phyloP scores from a whole-genome alignment of 75 land plant genomes.

The Gnetum montanum region DNA sequence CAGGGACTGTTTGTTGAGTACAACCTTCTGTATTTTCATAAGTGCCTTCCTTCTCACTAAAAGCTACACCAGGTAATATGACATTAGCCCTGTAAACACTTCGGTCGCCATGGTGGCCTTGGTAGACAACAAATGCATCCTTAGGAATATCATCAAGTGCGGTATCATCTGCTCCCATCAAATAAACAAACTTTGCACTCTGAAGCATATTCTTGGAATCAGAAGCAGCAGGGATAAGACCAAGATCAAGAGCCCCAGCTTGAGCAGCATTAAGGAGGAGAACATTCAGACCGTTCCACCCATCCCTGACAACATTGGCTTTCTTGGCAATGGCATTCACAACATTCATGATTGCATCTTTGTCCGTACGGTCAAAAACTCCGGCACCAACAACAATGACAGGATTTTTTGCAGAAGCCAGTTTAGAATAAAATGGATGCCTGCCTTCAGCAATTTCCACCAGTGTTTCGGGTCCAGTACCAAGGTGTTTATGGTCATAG shows the following conservation, averaged over 20 bases:
- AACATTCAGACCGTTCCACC: slow-evolving; percentile 87
- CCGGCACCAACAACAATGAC: slow-evolving; percentile 85
- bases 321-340: slow-evolving; percentile 58
- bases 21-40: slow-evolving; percentile 95
- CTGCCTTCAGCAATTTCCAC: slow-evolving; percentile 79
- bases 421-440: slow-evolving; percentile 69
- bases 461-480: slow-evolving; percentile 73
- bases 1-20: slow-evolving; percentile 70
- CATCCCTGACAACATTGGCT: slow-evolving; percentile 51
- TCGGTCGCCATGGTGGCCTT: slow-evolving; percentile 95
- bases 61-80: slow-evolving; percentile 79
- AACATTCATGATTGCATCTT: slow-evolving; percentile 68
- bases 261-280: slow-evolving; percentile 87
- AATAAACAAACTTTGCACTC: slow-evolving; percentile 68
- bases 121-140: slow-evolving; percentile 98
- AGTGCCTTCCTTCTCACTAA: slow-evolving; percentile 94
- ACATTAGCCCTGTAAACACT: slow-evolving; percentile 90
- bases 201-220: slow-evolving; percentile 31
- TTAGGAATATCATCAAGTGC: slow-evolving; percentile 61
- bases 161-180: slow-evolving; percentile 91
- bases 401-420: slow-evolving; percentile 73
- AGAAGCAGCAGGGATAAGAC: slow-evolving; percentile 45
- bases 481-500: slow-evolving; percentile 71
- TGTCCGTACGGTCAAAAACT: slow-evolving; percentile 65
- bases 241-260: slow-evolving; percentile 89